Conservation (phyloP, 169 alveolate genomes). For the Babesia sp. region DNA sequence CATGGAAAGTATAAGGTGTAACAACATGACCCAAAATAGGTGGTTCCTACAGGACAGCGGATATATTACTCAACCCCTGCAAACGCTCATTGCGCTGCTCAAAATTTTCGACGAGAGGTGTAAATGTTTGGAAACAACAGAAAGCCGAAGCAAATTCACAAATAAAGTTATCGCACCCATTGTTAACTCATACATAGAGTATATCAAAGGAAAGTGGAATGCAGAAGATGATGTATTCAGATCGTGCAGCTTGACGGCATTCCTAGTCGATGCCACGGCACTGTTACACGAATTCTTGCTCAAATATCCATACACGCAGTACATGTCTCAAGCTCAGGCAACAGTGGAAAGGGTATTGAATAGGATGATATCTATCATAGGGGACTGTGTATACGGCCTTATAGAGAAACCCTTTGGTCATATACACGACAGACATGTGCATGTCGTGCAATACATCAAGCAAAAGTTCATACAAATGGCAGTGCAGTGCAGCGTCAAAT, state of each 20-base stretch:
- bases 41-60: slow-evolving; percentile 59
- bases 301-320: slow-evolving; percentile 28
- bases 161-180: slow-evolving; percentile 48
- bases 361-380: slow-evolving; percentile 44
- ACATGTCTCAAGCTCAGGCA: slow-evolving; percentile 37
- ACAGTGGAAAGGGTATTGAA: slow-evolving; percentile 22
- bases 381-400: slow-evolving; percentile 46
- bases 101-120: slow-evolving; percentile 57
- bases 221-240: slow-evolving; percentile 50
- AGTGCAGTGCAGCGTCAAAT: slow-evolving; percentile 46
- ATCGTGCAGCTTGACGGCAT: slow-evolving; percentile 50
- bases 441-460: slow-evolving; percentile 14
- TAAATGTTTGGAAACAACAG: slow-evolving; percentile 30
- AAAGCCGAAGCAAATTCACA: slow-evolving; percentile 34
- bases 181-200: slow-evolving; percentile 34
- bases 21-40: not conserved
- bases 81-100: slow-evolving; percentile 42
- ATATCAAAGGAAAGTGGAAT: slow-evolving; percentile 54
- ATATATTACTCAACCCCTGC: slow-evolving; percentile 35
- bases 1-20: slow-evolving; percentile 21
- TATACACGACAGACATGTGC: slow-evolving; percentile 45
- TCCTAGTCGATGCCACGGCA: slow-evolving; percentile 48
- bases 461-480: slow-evolving; percentile 41
- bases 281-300: slow-evolving; percentile 41
- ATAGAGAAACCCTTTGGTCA: slow-evolving; percentile 45